A percentile compares a stretch with the other conserved stretches of the same genome.
These are phyloP conservation scores for Didymella glomerata DNA, from an alignment of 2,329 filamentous ascomycete genomes.

Conservation along the genomic window DNA sequence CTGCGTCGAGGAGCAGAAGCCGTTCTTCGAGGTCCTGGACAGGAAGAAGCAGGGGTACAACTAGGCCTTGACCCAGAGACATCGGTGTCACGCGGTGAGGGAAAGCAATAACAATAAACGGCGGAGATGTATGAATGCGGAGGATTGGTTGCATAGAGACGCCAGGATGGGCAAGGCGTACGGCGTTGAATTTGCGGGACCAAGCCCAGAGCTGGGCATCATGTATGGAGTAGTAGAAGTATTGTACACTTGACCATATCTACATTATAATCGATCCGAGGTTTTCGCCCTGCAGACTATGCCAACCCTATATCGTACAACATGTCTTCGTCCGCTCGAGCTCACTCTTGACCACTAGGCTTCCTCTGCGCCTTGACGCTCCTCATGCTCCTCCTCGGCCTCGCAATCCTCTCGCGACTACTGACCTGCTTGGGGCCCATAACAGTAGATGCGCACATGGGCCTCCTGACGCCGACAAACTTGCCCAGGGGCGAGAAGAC, in stretches of 20 bases:
- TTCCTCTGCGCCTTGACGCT: conserved; percentile 47
- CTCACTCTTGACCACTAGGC: conserved; percentile 20
- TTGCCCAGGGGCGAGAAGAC: conserved; percentile 87
- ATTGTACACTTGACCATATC: background rate
- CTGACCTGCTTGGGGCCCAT: conserved; percentile 63
- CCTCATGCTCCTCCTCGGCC: conserved; percentile 76
- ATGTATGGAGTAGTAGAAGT: background rate
- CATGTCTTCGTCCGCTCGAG: background rate
- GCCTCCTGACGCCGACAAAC: conserved; percentile 72
- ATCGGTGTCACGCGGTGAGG: too few species aligned
- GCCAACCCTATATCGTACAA: background rate
- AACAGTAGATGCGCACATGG: conserved; percentile 76
- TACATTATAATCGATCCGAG: too few species aligned
- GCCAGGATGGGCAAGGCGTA: conserved; percentile 3
- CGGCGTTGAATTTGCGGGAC: background rate
- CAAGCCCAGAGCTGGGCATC: background rate
- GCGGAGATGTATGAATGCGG: too few species aligned
- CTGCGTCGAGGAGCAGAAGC: conserved; percentile 76
- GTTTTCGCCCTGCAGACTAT: too few species aligned
- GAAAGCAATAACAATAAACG: too few species aligned
- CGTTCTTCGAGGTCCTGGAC: conserved; percentile 55
- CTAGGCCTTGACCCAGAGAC: background rate
- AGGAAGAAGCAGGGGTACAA: conserved; percentile 18
- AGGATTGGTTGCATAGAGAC: background rate
- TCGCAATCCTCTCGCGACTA: conserved; percentile 58